These are phyloP conservation scores for Mycocentrospora acerina DNA, from an alignment of 2,329 filamentous ascomycete genomes.

Conservation along the genomic window DNA sequence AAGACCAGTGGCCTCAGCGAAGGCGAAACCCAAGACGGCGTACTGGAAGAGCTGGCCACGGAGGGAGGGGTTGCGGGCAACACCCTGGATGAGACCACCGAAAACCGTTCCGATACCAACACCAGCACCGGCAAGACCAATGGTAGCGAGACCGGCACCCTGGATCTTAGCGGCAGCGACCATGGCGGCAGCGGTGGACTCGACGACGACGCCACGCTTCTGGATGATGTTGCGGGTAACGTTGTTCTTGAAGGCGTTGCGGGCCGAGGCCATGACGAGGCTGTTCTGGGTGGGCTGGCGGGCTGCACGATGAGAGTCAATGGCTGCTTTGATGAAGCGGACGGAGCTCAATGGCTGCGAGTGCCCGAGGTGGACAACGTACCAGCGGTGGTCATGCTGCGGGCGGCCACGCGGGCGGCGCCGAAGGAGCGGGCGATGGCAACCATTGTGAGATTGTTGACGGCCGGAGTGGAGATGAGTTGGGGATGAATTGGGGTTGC, in stretches of 20 bases:
- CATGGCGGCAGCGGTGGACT: constrained; percentile 46
- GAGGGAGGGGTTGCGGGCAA: constrained; percentile 92
- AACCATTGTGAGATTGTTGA: constrained; percentile 43
- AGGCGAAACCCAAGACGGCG: constrained; percentile 93
- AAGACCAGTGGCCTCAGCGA: constrained; percentile 83
- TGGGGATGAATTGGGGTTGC: constrained; percentile 41
- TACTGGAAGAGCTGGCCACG: constrained; percentile 95
- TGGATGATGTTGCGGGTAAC: constrained; percentile 44
- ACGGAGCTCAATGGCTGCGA: constrained; percentile 36
- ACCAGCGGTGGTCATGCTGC: constrained; percentile 43
- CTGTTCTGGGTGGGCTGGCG: constrained; percentile 39
- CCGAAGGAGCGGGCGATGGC: constrained; percentile 44
- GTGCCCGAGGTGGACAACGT: constrained; percentile 40
- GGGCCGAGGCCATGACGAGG: constrained; percentile 43
- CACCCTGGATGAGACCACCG: constrained; percentile 83
- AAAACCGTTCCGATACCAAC: constrained; percentile 96
- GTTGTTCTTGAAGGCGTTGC: constrained; percentile 45
- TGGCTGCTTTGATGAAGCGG: constrained; percentile 30
- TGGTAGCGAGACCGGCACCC: constrained; percentile 64
- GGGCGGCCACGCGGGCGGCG: constrained; percentile 44
- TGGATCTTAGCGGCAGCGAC: constrained; percentile 47
- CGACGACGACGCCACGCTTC: constrained; percentile 45
- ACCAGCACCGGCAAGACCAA: constrained; percentile 90
- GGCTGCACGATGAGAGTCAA: constrained; percentile 37
- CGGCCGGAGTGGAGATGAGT: constrained; percentile 42